phyloP scores from a whole-genome alignment of 306 rosid species.

The Betula pendula region DNA sequence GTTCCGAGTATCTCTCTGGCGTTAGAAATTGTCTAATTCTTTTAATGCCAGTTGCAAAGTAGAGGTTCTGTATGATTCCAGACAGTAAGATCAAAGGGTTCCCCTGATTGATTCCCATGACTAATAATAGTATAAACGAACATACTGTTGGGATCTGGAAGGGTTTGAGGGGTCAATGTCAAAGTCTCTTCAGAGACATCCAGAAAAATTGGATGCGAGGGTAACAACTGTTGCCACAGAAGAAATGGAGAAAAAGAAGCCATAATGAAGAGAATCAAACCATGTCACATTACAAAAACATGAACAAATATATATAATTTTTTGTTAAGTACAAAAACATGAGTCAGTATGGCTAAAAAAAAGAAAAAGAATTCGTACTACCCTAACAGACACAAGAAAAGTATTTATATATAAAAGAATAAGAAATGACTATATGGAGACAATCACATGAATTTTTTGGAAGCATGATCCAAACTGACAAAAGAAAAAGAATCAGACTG shows the following conservation, averaged over 20 bases:
- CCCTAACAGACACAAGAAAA: slow-evolving; percentile 13
- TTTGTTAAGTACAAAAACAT: neutral
- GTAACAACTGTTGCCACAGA: neutral
- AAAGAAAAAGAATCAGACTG: slow-evolving; percentile 29
- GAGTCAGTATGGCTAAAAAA: neutral
- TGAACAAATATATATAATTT: no score
- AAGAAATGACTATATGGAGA: slow-evolving; percentile 39
- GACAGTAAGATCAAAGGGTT: neutral
- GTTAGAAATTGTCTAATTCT: neutral
- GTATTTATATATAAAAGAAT: slow-evolving; percentile 18
- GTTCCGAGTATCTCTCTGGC: neutral
- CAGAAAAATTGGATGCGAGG: neutral
- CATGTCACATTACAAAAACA: slow-evolving; percentile 16
- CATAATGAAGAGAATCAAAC: slow-evolving; percentile 5
- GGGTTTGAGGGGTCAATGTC: neutral
- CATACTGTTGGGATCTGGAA: neutral
- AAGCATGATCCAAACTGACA: slow-evolving; percentile 23
- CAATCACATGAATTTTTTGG: slow-evolving; percentile 27
- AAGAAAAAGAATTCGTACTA: neutral
- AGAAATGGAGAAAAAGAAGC: neutral
- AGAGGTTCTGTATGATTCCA: neutral
- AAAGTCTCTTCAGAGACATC: neutral
- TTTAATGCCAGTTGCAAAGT: neutral
- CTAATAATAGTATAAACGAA: neutral
- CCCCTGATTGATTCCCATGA: neutral